Percentiles rank a stretch among this genome's conserved stretches.
phyloP scores from a whole-genome alignment of 495 filamentous ascomycete genomes.

The Neurospora sp. region DNA sequence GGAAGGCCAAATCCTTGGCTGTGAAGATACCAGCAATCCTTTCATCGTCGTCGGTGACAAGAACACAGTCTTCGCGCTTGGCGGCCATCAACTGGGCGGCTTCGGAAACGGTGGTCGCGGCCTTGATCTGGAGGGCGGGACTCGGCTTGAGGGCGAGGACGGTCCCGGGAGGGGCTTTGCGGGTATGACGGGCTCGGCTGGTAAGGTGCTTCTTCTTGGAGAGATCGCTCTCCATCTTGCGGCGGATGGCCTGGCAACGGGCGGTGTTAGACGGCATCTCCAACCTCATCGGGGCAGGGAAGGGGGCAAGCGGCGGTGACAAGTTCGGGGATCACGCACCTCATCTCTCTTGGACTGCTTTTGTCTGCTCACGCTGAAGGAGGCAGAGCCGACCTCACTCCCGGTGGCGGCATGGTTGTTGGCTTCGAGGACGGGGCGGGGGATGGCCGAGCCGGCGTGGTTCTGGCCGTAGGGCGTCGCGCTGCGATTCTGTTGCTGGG shows the following conservation, averaged over 20 bases:
- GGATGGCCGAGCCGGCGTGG: conserved; percentile 63
- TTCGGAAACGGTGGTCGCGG: conserved; percentile 84
- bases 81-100: conserved; percentile 98
- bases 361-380: conserved; percentile 76
- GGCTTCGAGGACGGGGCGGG: conserved; percentile 68
- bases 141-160: conserved; percentile 92
- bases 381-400: conserved; percentile 63
- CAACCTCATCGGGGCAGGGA: background rate
- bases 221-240: conserved; percentile 93
- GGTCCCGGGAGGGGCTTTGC: conserved; percentile 91
- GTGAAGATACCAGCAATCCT: conserved; percentile 98
- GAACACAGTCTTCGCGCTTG: conserved; percentile 97
- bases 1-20: conserved; percentile 95
- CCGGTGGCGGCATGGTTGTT: conserved; percentile 29
- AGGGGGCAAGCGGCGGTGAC: background rate
- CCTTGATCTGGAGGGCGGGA: conserved; percentile 96
- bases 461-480: conserved; percentile 60
- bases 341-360: conserved; percentile 98
- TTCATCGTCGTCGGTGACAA: conserved; percentile 97
- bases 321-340: conserved; percentile 45
- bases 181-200: conserved; percentile 65
- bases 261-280: conserved; percentile 21
- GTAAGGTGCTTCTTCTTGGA: conserved; percentile 86
- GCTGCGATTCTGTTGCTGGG: conserved; percentile 33
- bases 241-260: conserved; percentile 71